These are phyloP conservation scores for Nicotiana paniculata DNA, from an alignment of 257 asterid species.

Conservation along the genomic window DNA sequence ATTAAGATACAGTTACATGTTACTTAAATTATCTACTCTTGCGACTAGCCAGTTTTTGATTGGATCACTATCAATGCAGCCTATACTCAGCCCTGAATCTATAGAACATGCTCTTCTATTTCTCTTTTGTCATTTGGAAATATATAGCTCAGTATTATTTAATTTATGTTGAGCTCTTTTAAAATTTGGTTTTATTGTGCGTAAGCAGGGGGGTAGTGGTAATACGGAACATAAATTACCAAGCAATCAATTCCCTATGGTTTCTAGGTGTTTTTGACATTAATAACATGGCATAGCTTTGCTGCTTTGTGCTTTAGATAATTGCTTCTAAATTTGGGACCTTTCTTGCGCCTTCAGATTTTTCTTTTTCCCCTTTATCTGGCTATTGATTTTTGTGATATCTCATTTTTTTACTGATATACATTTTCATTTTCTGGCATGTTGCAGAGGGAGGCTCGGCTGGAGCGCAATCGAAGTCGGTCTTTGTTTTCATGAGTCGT, in stretches of 20 bases:
- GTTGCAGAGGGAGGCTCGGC: conserved; percentile 89
- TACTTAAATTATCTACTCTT: neutral
- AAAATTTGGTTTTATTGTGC: neutral
- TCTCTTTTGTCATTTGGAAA: neutral
- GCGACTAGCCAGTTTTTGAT: neutral
- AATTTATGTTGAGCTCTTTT: neutral
- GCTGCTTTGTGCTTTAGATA: neutral
- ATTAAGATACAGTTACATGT: neutral
- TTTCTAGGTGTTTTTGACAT: neutral
- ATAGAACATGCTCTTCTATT: neutral
- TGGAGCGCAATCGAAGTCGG: conserved; percentile 78
- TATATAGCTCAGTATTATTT: neutral
- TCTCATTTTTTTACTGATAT: neutral
- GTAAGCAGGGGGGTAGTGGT: neutral
- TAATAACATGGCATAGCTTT: neutral
- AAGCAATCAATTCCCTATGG: neutral
- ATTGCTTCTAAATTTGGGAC: neutral
- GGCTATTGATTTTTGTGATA: neutral
- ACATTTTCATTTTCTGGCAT: conserved; percentile 13
- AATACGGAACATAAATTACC: neutral
- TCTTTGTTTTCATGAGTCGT: conserved; percentile 63
- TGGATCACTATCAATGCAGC: neutral
- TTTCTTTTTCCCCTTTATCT: neutral
- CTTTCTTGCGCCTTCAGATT: neutral
- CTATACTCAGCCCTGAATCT: neutral